Conservation (phyloP, 2,329 filamentous ascomycete species). For the Aurifilum marmelostoma region DNA sequence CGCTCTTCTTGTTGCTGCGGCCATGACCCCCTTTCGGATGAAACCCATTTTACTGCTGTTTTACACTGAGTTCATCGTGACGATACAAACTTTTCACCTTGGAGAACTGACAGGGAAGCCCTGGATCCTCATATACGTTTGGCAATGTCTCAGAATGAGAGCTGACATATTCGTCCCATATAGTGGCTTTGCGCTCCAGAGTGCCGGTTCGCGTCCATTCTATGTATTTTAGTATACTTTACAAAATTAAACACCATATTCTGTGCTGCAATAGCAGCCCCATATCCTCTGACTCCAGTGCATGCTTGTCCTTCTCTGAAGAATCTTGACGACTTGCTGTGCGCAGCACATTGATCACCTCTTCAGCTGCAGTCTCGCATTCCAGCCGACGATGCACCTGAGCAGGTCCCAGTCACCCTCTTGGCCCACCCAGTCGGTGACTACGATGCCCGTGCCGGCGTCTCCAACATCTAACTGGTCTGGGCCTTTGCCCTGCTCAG, state of each 20-base stretch:
- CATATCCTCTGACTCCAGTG: background rate
- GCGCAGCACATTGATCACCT: conserved; percentile 11
- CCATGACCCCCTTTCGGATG: conserved; percentile 50
- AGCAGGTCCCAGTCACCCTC: conserved; percentile 90
- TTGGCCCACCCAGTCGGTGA: conserved; percentile 91
- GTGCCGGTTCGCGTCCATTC: background rate
- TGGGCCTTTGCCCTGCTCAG: conserved; percentile 53
- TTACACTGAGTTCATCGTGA: conserved; percentile 59
- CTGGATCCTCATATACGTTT: conserved; percentile 8
- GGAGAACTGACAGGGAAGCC: conserved; percentile 60
- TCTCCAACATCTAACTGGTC: conserved; percentile 61
- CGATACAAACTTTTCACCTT: conserved; percentile 60
- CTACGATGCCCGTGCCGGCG: conserved; percentile 82
- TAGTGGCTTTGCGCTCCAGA: background rate
- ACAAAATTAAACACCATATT: background rate
- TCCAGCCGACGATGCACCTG: conserved; percentile 88
- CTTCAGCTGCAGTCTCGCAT: conserved; percentile 65
- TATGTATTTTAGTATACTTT: conserved; percentile 16
- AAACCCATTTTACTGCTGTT: conserved; percentile 50
- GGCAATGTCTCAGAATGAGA: background rate
- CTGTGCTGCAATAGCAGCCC: background rate
- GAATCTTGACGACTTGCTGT: background rate
- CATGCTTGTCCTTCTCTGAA: background rate
- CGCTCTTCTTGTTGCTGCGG: conserved; percentile 7
- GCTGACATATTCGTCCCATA: conserved; percentile 16